phyloP scores from a whole-genome alignment of 2,329 filamentous ascomycete species.

The Aurifilum marmelostoma region DNA sequence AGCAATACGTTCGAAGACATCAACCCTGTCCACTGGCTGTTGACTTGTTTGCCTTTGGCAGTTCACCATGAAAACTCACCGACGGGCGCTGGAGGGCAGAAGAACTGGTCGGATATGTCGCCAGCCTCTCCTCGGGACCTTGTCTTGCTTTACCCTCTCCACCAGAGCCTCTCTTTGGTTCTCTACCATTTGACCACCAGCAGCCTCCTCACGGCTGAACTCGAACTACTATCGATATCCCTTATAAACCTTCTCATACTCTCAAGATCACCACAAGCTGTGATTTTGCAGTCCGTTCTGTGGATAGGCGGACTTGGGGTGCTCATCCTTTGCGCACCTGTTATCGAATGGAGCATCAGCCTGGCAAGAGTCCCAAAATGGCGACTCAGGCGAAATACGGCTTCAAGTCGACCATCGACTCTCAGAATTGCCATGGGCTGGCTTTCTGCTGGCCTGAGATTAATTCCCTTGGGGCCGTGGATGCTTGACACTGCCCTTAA shows the following conservation, averaged over 20 bases:
- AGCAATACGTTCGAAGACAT: conserved; percentile 58
- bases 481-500: neutral
- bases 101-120: neutral
- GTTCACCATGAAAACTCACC: conserved; percentile 42
- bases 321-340: conserved; percentile 71
- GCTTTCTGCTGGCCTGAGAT: conserved; percentile 32
- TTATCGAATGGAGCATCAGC: conserved; percentile 82
- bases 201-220: conserved; percentile 82
- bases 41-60: conserved; percentile 72
- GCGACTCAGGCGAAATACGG: conserved; percentile 71
- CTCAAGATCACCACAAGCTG: conserved; percentile 77
- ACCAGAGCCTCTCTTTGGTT: conserved; percentile 74
- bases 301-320: conserved; percentile 82
- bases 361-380: conserved; percentile 88
- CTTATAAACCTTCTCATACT: conserved; percentile 82
- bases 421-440: conserved; percentile 40
- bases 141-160: conserved; percentile 72
- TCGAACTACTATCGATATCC: conserved; percentile 81
- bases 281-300: conserved; percentile 82
- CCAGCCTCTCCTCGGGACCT: conserved; percentile 37
- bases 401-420: conserved; percentile 41
- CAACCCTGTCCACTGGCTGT: conserved; percentile 75
- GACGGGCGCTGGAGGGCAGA: conserved; percentile 31
- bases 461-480: conserved; percentile 33
- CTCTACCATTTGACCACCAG: conserved; percentile 84